Evolutionary conservation across 352 stramenopile species (phyloP), one percentile per base, ranked within the genome.

Genomic region (Halophytophthora polymorphica): DNA sequence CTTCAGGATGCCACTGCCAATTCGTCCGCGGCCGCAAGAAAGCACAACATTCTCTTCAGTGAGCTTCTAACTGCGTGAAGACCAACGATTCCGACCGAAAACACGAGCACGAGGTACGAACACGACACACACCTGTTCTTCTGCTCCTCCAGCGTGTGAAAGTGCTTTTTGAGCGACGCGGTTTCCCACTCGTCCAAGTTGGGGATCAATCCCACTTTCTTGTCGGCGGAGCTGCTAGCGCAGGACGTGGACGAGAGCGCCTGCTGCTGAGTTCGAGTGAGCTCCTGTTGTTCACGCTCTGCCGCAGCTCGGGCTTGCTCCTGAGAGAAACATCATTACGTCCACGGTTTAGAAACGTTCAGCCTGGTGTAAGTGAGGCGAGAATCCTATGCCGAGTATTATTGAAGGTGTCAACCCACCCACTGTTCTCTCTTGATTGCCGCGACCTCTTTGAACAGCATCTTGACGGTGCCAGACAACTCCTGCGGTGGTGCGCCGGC

Each of bases 361-460:
- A 38, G 49, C 17, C 47, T 29, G 15, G 39, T 14, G 14, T 21
- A 36, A 29, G 15, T n/a, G 31, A 42, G 10, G n/a, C 11, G n/a
- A 43, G 15, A 3, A 44, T 10, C 15, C 37, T 18, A 15, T 15
- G 17, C 10, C n/a, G n/a, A 21, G 34, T 14, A 15, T 25, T 2
- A 3, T 34, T 19, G 13, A n/a, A 46, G 21, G 13, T 10, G 18
- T 3, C 8, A 22, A 31, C 39, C 3, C 42, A 74, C 76, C 52
- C 82, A 58, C 13, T 72, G 64, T 25, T 82, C 65, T 1, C 72
- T 55, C 48, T 81, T 66, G 37, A 78, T 81, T 15, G 42, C 54
- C 6, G 71, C 64, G 2, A 90, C 69, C 41, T 89, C 79, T 25
- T 72, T 71, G 47, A 90, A 84, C 3, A 93, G 68, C 50, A 93